Evolutionary conservation across 306 rosid genomes (phyloP).

Genomic region (Dryas octopetala): DNA sequence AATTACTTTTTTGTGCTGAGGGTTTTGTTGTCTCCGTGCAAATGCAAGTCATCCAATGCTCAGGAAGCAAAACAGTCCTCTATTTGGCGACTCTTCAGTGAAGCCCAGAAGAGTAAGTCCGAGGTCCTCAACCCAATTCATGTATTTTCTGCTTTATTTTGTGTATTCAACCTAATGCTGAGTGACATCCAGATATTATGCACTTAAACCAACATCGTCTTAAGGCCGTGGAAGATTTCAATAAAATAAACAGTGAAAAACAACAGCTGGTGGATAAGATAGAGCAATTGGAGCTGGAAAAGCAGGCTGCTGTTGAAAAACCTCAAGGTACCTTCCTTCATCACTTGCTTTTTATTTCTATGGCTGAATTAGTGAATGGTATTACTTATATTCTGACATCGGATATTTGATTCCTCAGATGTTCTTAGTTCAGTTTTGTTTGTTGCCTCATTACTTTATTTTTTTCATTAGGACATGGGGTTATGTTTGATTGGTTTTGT

Average conservation of each 20-base stretch:
- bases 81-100: slow-evolving; percentile 68
- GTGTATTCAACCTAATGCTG: background rate
- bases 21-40: background rate
- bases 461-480: background rate
- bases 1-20: background rate
- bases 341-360: background rate
- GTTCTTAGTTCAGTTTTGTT: background rate
- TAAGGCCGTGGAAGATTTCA: slow-evolving; percentile 60
- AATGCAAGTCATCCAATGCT: slow-evolving; percentile 40
- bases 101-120: slow-evolving; percentile 83
- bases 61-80: slow-evolving; percentile 38
- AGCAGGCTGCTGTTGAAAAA: slow-evolving; percentile 43
- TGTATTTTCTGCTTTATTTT: background rate
- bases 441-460: no score
- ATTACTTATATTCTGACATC: slow-evolving; percentile 19
- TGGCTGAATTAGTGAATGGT: slow-evolving; percentile 8
- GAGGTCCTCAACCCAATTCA: background rate
- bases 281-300: slow-evolving; percentile 57
- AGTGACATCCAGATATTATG: slow-evolving; percentile 51
- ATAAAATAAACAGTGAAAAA: slow-evolving; percentile 52
- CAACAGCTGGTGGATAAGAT: slow-evolving; percentile 46
- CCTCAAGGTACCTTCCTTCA: slow-evolving; percentile 32
- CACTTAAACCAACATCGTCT: slow-evolving; percentile 65
- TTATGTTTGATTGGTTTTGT: background rate
- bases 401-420: slow-evolving; percentile 1